Evolutionary conservation across 2,329 filamentous ascomycete species (phyloP), one percentile per base, ranked within the genome.

Genomic region (Waltergamsia citrina): DNA sequence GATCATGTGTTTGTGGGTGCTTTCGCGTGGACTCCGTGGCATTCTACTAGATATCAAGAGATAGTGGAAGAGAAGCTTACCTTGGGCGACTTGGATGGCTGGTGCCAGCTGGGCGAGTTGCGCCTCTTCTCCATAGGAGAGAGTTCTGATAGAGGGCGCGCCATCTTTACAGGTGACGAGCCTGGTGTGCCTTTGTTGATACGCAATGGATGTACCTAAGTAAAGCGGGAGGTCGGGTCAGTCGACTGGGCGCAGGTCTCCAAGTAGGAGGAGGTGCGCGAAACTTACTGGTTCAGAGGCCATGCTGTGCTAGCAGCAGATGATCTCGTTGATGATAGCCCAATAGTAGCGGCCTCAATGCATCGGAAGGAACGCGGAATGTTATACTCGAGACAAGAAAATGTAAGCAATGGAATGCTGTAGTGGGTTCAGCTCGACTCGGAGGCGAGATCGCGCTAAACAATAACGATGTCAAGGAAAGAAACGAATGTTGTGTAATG

Each of bases 21-120:
- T 4, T 17, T n/a, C 8, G 7, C 28, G 15, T 10, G 20, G 57
- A 55, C 85, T 79, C 48, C 79, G 63, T 58, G 22, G 23, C 31
- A 41, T 25, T 34, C 16, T 16, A 45, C 12, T n/a, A n/a, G n/a
- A n/a, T n/a, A n/a, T n/a, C n/a, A n/a, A n/a, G n/a, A n/a, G n/a
- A n/a, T n/a, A n/a, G 14, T 2, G 20, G 25, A 14, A 15, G 16
- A 24, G 12, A 10, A 24, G 35, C 57, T 21, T 44, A 60, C 58
- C 57, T 60, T 58, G 30, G 58, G 55, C 23, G 54, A 53, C 17
- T 46, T 48, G 24, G 38, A 46, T 17, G 44, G 41, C 56, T 88
- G 82, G 50, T 82, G 87, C 75, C 81, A 94, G 65, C 83, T 93
- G 34, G 88, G 87, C 33, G 88, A 95, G 65, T 96, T 96, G 49